Base-by-base conservation (phyloP, 306 rosid genomes). In the Cercis canadensis region DNA sequence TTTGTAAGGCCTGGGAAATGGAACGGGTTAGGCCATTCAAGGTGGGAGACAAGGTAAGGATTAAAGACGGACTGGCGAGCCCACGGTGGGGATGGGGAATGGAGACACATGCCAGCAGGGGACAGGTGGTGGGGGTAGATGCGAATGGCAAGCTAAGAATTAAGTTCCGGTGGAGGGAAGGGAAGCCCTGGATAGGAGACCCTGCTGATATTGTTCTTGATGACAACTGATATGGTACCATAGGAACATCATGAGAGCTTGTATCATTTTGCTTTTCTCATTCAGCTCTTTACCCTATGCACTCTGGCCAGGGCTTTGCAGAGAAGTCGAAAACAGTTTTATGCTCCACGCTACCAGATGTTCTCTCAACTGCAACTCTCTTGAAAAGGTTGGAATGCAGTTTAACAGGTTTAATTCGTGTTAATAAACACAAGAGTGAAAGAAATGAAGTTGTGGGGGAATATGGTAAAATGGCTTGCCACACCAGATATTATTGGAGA, bases 11-110 rank as follows among this genome's bases (percentile, higher is more conserved):
- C 54, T 80, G 66, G 65, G 99, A 94, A 78, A 82, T 94, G 92
- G 97, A 91, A 65, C 73, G 81, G 74, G 58, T 86, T 15, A 83
- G 92, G 69, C 88, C 95, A 11, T 91, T 87, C 60, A 81, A 79
- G 80, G 88, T 87, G 4, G 96, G 96, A 59, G 95, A 94, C 88
- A 87, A 87, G 75, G 99, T 94, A 72, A 83, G 68, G 75, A 94
- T 91, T 67, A 83, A 88, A 86, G 97, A 90, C 19, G 99, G 95
- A 66, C 79, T 94, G 56, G 99, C 81, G 37, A 45, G 79, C 40
- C 99, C 99, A 2, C 88, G 97, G 65, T 90, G 96, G 97, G 97
- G 97, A 34, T 94, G 99, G 99, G 99, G 99, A 80, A 91, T 94
- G 97, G 99, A 94, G 86, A 94, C 99, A 0, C 95, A 94, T 70